Evolutionary conservation across 192 early-diverging fungal genomes (phyloP).

Genomic region (Coemansia sp.): DNA sequence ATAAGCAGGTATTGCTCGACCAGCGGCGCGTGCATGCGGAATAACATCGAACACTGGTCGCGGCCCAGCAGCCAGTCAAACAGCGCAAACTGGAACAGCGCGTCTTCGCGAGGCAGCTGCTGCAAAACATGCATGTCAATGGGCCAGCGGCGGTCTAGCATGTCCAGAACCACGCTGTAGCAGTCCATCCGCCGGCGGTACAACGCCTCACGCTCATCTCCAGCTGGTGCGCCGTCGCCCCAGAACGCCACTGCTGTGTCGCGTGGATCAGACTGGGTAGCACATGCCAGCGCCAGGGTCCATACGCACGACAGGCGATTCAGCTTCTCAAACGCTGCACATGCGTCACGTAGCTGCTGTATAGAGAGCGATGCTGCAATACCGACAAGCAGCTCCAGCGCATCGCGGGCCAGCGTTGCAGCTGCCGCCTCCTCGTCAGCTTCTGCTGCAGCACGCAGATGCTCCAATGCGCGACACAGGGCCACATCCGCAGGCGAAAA

Average conservation of each 20-base stretch:
- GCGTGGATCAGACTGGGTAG: conserved; percentile 56
- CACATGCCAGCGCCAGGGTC: conserved; percentile 57
- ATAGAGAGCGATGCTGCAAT: conserved; percentile 51
- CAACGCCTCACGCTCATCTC: conserved; percentile 42
- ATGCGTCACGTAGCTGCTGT: conserved; percentile 52
- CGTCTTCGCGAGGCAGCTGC: conserved; percentile 55
- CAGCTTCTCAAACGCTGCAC: conserved; percentile 52
- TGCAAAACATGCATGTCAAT: conserved; percentile 13
- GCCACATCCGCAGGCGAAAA: conserved; percentile 64
- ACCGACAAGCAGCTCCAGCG: conserved; percentile 49
- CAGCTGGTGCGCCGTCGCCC: conserved; percentile 55
- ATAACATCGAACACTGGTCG: conserved; percentile 47
- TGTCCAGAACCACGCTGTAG: conserved; percentile 41
- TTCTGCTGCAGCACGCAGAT: conserved; percentile 53
- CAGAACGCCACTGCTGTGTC: conserved; percentile 59
- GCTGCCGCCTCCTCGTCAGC: conserved; percentile 51
- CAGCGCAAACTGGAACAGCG: conserved; percentile 63
- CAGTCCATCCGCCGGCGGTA: conserved; percentile 47
- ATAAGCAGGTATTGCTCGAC: conserved; percentile 55
- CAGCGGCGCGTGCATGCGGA: conserved; percentile 47
- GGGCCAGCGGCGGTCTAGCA: conserved; percentile 28
- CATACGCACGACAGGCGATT: conserved; percentile 50
- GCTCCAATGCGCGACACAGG: conserved; percentile 64
- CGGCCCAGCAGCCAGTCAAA: conserved; percentile 64
- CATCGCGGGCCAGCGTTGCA: conserved; percentile 35